Evolutionary conservation across 495 filamentous ascomycete genomes (phyloP), one percentile per base, ranked within the genome.

Genomic region (Penicillium cataractarum): DNA sequence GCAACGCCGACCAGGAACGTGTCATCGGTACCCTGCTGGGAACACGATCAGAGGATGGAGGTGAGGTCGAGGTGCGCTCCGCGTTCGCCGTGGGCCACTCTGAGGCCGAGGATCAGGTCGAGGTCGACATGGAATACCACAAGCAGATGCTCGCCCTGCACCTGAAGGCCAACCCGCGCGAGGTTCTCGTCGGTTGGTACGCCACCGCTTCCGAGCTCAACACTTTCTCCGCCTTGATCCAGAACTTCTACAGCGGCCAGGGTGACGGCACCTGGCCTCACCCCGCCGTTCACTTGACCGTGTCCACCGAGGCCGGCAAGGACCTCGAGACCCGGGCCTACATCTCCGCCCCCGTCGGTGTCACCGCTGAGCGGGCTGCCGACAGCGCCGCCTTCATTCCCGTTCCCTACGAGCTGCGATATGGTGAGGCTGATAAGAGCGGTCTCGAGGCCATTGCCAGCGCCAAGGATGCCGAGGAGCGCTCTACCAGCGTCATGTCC

Each of bases 111-210:
- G 95, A 99, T 78, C 95, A 99, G 77, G 95, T 99, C 68, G 95
- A 99, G 74, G 96, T 99, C 62, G 95, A 99, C 77, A 97, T 99
- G 86, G 95, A 98, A 78, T 99, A 98, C 75, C 95, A 99, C 78
- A 98, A 98, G 85, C 91, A 93, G 75, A 98, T 99, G 95, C 86
- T 97, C 19, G 88, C 88, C 19, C 83, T 99, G 64, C 93, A 97
- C 74, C 86, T 97, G 65, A 92, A 92, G 82, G 93, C 93, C 19
- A 92, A 93, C 78, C 95, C 96, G 13, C 89, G 91, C 74, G 95
- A 99, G 78, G 87, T 94, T 27, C 85, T 99, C 21, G 89, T 99
- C 32, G 95, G 95, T 68, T 99, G 95, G 95, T 99, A 99, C 81
- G 96, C 96, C 63, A 99, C 96, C 21, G 91, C 89, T 68, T 86